phyloP scores from a whole-genome alignment of 345 rosid genomes.

The Abelmoschus esculentus region DNA sequence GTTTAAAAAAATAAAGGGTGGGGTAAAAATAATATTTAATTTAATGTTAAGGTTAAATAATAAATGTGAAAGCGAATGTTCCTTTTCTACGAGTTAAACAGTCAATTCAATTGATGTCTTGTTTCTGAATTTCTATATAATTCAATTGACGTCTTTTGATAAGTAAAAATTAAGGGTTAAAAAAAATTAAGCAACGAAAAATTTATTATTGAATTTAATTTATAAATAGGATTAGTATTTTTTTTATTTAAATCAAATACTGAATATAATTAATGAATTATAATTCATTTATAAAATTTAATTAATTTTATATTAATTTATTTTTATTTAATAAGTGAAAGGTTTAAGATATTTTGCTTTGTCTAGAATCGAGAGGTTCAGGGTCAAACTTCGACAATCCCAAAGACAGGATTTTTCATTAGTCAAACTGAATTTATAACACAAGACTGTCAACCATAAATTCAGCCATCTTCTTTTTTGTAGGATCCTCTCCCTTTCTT shows the following conservation, averaged over 20 bases:
- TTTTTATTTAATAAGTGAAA: too few species aligned
- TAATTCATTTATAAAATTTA: too few species aligned
- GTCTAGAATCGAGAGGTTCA: background rate
- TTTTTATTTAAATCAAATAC: too few species aligned
- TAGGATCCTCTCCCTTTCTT: background rate
- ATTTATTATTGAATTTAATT: too few species aligned
- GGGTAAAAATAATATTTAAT: background rate
- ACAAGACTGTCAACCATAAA: background rate
- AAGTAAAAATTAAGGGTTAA: background rate
- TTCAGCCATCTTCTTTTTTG: background rate
- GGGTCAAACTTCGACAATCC: conserved; percentile 4
- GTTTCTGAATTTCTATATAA: too few species aligned
- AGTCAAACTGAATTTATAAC: conserved; percentile 3
- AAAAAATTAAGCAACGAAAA: too few species aligned
- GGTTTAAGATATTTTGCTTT: background rate
- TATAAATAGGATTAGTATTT: too few species aligned
- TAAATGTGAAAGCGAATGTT: background rate
- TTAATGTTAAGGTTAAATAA: background rate
- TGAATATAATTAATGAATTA: too few species aligned
- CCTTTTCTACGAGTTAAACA: background rate
- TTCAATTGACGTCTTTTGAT: background rate
- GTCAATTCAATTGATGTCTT: background rate
- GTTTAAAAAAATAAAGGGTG: background rate
- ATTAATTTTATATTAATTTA: too few species aligned
- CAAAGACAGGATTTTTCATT: background rate